Percentiles rank a stretch among this genome's conserved stretches.
Conservation (phyloP, 140 eudicot genomes). For the Cichorium intybus region DNA sequence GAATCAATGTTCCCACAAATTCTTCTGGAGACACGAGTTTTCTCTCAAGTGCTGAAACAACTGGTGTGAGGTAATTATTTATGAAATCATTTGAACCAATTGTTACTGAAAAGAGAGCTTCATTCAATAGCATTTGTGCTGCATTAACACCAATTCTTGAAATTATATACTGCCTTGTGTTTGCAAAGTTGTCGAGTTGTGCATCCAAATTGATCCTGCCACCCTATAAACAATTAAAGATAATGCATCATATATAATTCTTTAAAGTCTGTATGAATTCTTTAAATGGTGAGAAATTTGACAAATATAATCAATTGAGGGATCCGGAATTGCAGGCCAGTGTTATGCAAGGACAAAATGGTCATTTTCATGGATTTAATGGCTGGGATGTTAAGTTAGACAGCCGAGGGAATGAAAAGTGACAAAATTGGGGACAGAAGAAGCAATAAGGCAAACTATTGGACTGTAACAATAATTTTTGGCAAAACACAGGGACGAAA, state of each 20-base stretch:
- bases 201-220: conserved; percentile 90
- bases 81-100: conserved; percentile 92
- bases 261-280: too few relatives aligned
- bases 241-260: not conserved
- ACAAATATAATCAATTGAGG: too few relatives aligned
- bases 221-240: conserved; percentile 47
- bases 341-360: not conserved
- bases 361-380: not conserved
- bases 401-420: not conserved
- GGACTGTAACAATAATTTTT: too few relatives aligned
- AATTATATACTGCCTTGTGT: conserved; percentile 68
- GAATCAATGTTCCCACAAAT: conserved; percentile 57
- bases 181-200: conserved; percentile 80
- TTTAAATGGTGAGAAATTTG: too few relatives aligned
- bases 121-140: conserved; percentile 43
- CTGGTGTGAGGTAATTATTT: conserved; percentile 74
- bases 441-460: not conserved
- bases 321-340: too few relatives aligned
- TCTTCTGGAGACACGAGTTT: conserved; percentile 48
- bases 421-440: not conserved
- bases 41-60: conserved; percentile 47
- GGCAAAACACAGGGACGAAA: too few relatives aligned
- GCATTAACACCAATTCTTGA: conserved; percentile 46
- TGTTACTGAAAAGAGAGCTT: conserved; percentile 65
- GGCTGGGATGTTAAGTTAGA: not conserved